phyloP scores from a whole-genome alignment of 768 basidiomycete genomes.

The Suillus placidus region DNA sequence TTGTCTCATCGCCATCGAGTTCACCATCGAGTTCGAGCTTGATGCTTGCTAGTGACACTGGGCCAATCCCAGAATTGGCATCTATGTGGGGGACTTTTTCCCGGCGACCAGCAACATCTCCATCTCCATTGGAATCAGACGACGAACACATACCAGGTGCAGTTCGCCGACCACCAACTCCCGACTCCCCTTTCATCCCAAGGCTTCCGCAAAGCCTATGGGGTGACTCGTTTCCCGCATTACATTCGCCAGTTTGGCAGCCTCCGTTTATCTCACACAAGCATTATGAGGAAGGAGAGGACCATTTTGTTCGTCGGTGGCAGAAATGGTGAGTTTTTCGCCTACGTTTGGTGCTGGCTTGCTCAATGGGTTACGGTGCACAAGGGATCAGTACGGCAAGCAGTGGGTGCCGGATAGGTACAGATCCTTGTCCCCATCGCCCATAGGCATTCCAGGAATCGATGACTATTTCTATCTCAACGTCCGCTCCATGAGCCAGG shows the following conservation, averaged over 20 bases:
- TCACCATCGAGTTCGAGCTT: background rate
- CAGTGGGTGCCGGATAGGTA: background rate
- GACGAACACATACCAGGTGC: background rate
- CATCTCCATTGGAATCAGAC: background rate
- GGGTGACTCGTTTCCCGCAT: background rate
- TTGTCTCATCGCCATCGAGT: background rate
- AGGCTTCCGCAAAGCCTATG: background rate
- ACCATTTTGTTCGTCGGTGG: constrained; percentile 6
- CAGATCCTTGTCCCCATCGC: background rate
- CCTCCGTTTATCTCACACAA: background rate
- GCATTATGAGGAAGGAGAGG: background rate
- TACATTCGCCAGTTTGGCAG: background rate
- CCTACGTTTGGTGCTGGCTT: background rate
- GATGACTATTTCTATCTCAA: constrained; percentile 5
- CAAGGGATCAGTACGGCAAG: background rate
- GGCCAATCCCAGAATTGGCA: background rate
- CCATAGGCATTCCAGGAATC: background rate
- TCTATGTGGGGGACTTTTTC: background rate
- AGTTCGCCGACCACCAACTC: background rate
- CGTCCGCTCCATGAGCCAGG: background rate
- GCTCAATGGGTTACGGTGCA: background rate
- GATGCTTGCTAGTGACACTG: background rate
- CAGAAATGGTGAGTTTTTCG: constrained; percentile 2
- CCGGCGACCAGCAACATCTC: background rate
- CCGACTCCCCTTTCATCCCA: background rate